Percentiles rank a stretch among this genome's conserved stretches.
Conservation (phyloP, 306 rosid species). For the Quercus wislizeni region DNA sequence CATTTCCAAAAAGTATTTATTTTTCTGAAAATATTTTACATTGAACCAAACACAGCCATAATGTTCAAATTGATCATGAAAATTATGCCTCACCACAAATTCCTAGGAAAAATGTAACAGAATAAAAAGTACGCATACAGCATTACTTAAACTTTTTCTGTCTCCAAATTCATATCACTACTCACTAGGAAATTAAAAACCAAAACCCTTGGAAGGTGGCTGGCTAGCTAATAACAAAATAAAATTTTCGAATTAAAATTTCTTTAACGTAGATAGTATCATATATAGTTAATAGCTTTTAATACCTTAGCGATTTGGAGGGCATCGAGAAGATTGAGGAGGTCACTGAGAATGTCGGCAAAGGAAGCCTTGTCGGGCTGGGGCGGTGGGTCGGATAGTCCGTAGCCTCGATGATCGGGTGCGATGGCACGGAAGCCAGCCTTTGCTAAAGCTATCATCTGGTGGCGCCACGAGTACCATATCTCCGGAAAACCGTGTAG, state of each 20-base stretch:
- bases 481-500: conserved; percentile 65
- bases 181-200: too few relatives aligned
- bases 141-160: too few relatives aligned
- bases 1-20: too few relatives aligned
- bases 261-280: not conserved
- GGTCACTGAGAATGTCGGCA: conserved; percentile 25
- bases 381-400: conserved; percentile 52
- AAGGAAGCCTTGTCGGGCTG: conserved; percentile 34
- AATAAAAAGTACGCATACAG: too few relatives aligned
- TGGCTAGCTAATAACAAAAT: not conserved
- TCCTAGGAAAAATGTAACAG: too few relatives aligned
- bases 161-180: too few relatives aligned
- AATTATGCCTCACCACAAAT: too few relatives aligned
- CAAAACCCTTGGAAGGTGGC: too few relatives aligned
- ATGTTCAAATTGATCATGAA: too few relatives aligned
- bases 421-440: conserved; percentile 55
- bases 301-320: conserved; percentile 44
- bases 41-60: too few relatives aligned
- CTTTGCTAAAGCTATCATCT: conserved; percentile 47
- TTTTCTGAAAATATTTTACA: too few relatives aligned
- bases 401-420: conserved; percentile 49
- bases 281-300: not conserved
- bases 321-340: conserved; percentile 33
- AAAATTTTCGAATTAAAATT: not conserved
- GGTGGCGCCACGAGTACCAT: conserved; percentile 71